Evolutionary conservation across 257 asterid genomes (phyloP), one percentile per base, ranked within the genome.

Genomic region (Fraxinus americana): DNA sequence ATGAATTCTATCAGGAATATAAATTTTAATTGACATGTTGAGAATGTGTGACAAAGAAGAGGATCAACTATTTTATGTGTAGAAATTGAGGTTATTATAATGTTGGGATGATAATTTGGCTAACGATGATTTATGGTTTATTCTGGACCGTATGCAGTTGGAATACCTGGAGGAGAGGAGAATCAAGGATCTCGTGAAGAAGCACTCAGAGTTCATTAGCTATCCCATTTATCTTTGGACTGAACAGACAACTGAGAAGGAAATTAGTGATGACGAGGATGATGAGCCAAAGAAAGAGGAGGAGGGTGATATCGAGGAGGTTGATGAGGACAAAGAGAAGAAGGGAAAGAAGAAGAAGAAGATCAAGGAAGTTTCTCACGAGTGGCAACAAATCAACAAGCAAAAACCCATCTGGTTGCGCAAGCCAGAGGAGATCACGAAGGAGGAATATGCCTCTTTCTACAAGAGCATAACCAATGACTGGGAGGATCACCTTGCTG

Each of bases 131-230:
- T 21, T 9, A 9, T 25, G 4, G 34, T 34, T 11, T 52, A 9
- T 9, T 1, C 17, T 74, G 81, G 68, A 32, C 16, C 1, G 7
- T 70, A 3, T 84, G 73, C 82, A 92, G 97, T 36, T 92, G 87
- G 80, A 76, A 52, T 70, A 77, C 71, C 59, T 76, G 2, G 80
- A 76, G 66, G 80, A 76, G 80, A n/a, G 80, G 67, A 76, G 69
- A 50, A 43, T 76, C 41, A 76, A 76, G 69, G 80, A 76, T 23
- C 68, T 76, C 0, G 74, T 76, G 10, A 68, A 76, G 67, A 76
- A 76, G 65, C 78, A 78, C 29, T 78, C 82, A 0, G 82, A 78
- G 78, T 78, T 78, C 74, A 78, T 78, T 12, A 78, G 82, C 73
- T 78, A 78, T 27, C 82, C 82, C 4, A 72, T 78, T 45, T 78